Base-by-base conservation (phyloP, 257 asterid species). In the Solanum bulbocastanum region DNA sequence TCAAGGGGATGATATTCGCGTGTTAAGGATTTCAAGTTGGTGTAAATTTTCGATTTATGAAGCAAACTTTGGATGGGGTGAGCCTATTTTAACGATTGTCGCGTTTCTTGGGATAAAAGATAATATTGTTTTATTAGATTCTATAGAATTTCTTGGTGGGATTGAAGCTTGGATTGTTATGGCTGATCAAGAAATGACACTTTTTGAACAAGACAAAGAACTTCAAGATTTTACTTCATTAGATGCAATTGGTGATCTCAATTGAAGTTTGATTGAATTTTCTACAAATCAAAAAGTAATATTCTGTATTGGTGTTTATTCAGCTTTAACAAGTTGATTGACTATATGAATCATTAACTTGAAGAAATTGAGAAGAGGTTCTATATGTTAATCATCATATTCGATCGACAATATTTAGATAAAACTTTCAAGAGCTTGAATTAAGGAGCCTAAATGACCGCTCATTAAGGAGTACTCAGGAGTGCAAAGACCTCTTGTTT, bases 11-110 rank as follows among this genome's bases (percentile, higher is more conserved):
- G 86, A 90, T 69, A 82, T 91, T 44, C 89, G 88, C 2, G 87
- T 90, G 12, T 86, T 94, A 5, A 90, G 88, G 30, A 93, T 92
- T 76, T 88, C 73, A 42, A 93, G 94, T 46, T 92, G 92, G 88
- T 90, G 95, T 82, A 89, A 92, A 25, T 94, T 95, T 46, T 85
- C 89, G 1, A 52, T 93, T 5, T 84, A 90, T 40, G 90, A 85
- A 22, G 91, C 92, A 0, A 93, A 94, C 89, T 93, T 93, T 39
- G 96, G 96, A 49, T 94, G 96, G 97, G 96, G 97, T 36, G 89
- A 56, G 88, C 92, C 98, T 23, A 88, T n/a, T 58, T 93, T 92
- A 93, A 88, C 92, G 32, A 89, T 89, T 35, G 84, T 87, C 10
- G 91, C 89, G 0, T 83, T 91, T 30, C 83, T 66, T 46, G 58